Evolutionary conservation across 164 flowering plant species (phyloP), one percentile per base, ranked within the genome.

Genomic region (Paratinospora sagittata): DNA sequence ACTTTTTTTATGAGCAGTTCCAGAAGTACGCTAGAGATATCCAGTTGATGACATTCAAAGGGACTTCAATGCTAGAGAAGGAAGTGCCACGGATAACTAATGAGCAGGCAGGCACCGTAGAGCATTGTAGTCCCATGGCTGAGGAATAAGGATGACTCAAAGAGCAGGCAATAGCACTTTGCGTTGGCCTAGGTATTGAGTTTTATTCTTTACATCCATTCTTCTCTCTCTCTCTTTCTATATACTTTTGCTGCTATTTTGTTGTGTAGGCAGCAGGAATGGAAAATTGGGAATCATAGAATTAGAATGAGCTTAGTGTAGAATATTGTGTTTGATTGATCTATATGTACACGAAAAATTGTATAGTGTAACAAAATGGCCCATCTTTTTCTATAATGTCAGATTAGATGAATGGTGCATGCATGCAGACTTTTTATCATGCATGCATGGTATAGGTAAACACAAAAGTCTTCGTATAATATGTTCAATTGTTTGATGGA

Each of bases 31-130:
- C 82, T 27, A 81, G 77, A 78, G 82, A 85, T 45, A 14, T 81
- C 34, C 92, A 85, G 80, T 66, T 90, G 39, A 91, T 89, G 23
- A 70, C 84, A 26, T 95, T 95, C 77, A 83, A 82, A 77, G 89
- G 93, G 67, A 89, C 97, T 23, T 81, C 89, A 21, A 84, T 95
- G 94, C 80, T 95, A 11, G 96, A 88, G 82, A 95, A 88, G 80
- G 79, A 73, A 62, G 87, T 91, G 69, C 81, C 57, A 55, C 62
- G 6, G 58, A 71, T 58, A 27, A 39, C 19, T 6, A 55, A 45
- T 2, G 13, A n/a, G 12, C 8, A 34, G 14, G 19, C 34, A 30
- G 34, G 34, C 34, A 30, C 34, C 34, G 4, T 4, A 30, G 34
- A 30, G 34, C 62, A 17, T n/a, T 13, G 3, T 17, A n/a, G 58